Percentiles rank a stretch among this genome's conserved stretches.
These are phyloP conservation scores for Lactuca sativa DNA, from an alignment of 129 eudicot genomes.

Conservation along the genomic window DNA sequence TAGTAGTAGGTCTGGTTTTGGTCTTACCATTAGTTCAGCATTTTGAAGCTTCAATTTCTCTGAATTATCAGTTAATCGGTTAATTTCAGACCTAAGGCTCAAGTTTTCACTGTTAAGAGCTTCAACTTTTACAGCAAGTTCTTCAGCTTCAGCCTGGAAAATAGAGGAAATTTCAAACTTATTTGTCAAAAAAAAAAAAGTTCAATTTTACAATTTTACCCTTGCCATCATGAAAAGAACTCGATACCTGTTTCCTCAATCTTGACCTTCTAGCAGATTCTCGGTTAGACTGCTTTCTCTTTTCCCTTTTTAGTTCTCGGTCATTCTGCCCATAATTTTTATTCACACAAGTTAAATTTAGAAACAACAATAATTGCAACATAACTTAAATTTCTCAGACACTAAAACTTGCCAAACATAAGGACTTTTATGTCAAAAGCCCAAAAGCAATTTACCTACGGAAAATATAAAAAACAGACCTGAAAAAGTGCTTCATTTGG, in stretches of 20 bases:
- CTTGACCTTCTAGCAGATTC: conserved; percentile 96
- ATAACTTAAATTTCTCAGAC: no score
- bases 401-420: no score
- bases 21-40: conserved; percentile 59
- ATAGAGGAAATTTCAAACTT: background rate
- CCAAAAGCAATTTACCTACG: no score
- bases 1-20: background rate
- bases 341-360: background rate
- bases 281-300: conserved; percentile 84
- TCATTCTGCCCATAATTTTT: conserved; percentile 51
- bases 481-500: conserved; percentile 60
- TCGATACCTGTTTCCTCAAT: conserved; percentile 73
- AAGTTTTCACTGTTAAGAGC: conserved; percentile 62
- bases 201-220: background rate
- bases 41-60: conserved; percentile 74
- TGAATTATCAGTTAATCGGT: conserved; percentile 54
- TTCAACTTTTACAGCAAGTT: conserved; percentile 70
- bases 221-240: background rate
- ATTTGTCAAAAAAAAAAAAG: background rate
- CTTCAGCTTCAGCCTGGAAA: conserved; percentile 84
- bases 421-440: background rate
- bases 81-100: conserved; percentile 69
- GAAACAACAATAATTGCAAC: background rate
- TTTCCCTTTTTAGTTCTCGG: conserved; percentile 78
- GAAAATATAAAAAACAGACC: conserved; percentile 22